phyloP scores from a whole-genome alignment of 2,329 filamentous ascomycete species.

The Thelonectria olida region DNA sequence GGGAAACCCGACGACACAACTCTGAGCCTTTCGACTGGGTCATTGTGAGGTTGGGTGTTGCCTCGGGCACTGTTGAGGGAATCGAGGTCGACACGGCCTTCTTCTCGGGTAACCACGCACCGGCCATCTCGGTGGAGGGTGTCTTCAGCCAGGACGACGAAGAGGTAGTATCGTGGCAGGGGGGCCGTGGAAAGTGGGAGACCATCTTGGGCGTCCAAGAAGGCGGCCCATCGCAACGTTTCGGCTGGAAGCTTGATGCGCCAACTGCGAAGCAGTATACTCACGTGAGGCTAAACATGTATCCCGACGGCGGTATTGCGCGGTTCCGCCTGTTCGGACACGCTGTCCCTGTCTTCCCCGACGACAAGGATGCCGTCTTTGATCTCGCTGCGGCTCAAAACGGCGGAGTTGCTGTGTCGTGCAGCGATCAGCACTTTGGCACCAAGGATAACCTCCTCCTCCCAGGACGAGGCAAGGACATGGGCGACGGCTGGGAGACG shows the following conservation, averaged over 20 bases:
- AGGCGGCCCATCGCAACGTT: slow-evolving; percentile 78
- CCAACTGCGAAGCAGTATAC: slow-evolving; percentile 75
- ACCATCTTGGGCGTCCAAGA: slow-evolving; percentile 74
- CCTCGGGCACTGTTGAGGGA: slow-evolving; percentile 76
- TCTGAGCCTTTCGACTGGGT: slow-evolving; percentile 72
- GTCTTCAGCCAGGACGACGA: slow-evolving; percentile 73
- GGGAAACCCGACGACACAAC: slow-evolving; percentile 76
- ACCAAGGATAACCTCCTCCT: slow-evolving; percentile 83
- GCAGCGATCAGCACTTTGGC: slow-evolving; percentile 87
- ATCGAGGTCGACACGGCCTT: slow-evolving; percentile 84
- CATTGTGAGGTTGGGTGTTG: slow-evolving; percentile 71
- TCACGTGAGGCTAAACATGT: slow-evolving; percentile 85
- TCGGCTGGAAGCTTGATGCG: slow-evolving; percentile 73
- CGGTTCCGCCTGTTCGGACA: slow-evolving; percentile 81
- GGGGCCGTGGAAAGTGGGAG: slow-evolving; percentile 72
- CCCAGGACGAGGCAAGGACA: slow-evolving; percentile 81
- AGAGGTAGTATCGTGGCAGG: slow-evolving; percentile 71
- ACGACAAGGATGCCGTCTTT: slow-evolving; percentile 70
- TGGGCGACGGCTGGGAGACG: slow-evolving; percentile 92
- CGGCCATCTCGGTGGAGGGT: slow-evolving; percentile 80
- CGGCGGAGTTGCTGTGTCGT: slow-evolving; percentile 78
- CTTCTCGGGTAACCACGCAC: slow-evolving; percentile 85
- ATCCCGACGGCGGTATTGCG: slow-evolving; percentile 85
- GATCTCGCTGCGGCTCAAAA: slow-evolving; percentile 83
- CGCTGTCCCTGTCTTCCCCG: slow-evolving; percentile 79